Evolutionary conservation across 306 rosid genomes (phyloP).

Genomic region (Vigna mungo): DNA sequence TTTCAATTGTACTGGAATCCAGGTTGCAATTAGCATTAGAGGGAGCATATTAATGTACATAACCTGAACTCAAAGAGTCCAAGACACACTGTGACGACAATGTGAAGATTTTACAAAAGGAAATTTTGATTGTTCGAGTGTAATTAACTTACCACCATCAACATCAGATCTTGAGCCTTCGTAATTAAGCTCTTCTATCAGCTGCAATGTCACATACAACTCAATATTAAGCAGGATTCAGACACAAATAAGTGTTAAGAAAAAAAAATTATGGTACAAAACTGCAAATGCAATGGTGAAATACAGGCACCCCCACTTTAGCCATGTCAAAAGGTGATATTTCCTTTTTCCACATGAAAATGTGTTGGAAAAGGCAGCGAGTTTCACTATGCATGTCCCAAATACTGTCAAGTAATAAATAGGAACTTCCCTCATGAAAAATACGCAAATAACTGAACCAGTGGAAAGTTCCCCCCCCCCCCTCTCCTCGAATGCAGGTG

Average conservation of each 20-base stretch:
- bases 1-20: not conserved
- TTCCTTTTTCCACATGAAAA: slow-evolving; percentile 1
- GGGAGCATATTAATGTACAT: not conserved
- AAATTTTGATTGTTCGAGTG: not conserved
- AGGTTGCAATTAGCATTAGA: slow-evolving; percentile 39
- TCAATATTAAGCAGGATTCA: slow-evolving; percentile 31
- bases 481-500: not conserved
- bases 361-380: not conserved
- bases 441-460: slow-evolving; percentile 23
- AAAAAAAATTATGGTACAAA: not conserved
- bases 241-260: slow-evolving; percentile 23
- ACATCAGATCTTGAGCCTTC: slow-evolving; percentile 61
- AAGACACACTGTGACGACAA: not conserved
- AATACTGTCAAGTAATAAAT: not conserved
- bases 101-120: not conserved
- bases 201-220: slow-evolving; percentile 55
- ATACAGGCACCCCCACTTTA: slow-evolving; percentile 10
- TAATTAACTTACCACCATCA: slow-evolving; percentile 61
- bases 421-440: slow-evolving; percentile 6
- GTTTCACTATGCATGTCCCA: not conserved
- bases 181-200: slow-evolving; percentile 71
- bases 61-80: not conserved
- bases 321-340: not conserved
- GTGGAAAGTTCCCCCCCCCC: not conserved
- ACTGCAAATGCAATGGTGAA: slow-evolving; percentile 2